These are phyloP conservation scores for Candida smagusa DNA, from an alignment of 1,139 yeast species.

Conservation along the genomic window DNA sequence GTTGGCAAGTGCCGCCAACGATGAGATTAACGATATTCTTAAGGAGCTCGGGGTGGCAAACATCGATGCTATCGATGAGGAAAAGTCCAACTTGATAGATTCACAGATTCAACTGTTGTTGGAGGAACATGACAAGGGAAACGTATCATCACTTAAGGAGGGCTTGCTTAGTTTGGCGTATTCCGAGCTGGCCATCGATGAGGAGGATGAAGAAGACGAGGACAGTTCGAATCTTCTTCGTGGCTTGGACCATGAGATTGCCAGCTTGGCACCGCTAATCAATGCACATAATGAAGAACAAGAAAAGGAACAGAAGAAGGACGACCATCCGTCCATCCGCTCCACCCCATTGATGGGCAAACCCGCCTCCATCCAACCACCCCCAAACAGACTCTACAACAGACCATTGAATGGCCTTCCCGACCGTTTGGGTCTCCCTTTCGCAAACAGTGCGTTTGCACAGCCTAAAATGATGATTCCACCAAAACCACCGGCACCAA, in stretches of 20 bases:
- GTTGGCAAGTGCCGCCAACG: conserved; percentile 38
- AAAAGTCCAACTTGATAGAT: conserved; percentile 32
- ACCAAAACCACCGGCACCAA: conserved; percentile 37
- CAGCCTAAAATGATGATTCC: conserved; percentile 15
- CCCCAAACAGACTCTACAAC: conserved; percentile 34
- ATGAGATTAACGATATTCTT: conserved; percentile 39
- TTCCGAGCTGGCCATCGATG: conserved; percentile 30
- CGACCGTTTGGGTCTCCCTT: conserved; percentile 2
- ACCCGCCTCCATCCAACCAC: conserved; percentile 49
- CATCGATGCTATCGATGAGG: conserved; percentile 36
- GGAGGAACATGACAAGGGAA: conserved; percentile 19
- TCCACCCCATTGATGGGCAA: conserved; percentile 39
- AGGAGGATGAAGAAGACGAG: conserved; percentile 25
- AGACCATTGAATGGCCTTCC: conserved; percentile 11
- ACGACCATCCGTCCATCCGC: not conserved
- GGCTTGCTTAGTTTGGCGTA: conserved; percentile 20
- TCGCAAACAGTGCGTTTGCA: conserved; percentile 2
- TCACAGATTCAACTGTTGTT: conserved; percentile 34
- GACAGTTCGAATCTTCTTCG: conserved; percentile 26
- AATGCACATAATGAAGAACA: conserved; percentile 33
- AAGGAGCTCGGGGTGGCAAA: conserved; percentile 38
- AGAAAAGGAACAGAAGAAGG: conserved; percentile 14
- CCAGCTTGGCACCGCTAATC: conserved; percentile 37
- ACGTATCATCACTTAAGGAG: conserved; percentile 13
- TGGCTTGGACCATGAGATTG: conserved; percentile 40